Evolutionary conservation across 139 green algal species (phyloP), one percentile per base, ranked within the genome.

Genomic region (Chlorella sp.): DNA sequence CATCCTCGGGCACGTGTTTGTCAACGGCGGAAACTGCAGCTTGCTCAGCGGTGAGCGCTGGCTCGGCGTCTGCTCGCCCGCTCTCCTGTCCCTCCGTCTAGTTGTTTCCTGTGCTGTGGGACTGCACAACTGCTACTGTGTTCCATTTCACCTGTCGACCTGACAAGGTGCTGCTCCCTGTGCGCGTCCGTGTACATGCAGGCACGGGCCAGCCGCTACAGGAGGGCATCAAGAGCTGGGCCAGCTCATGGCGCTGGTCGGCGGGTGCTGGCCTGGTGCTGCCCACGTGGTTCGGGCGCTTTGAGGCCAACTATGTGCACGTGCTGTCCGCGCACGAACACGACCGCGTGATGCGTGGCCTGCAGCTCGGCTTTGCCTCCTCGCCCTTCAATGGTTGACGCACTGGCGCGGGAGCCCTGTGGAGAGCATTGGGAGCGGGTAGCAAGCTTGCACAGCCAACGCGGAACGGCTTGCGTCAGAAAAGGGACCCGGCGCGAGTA

Each of bases 1-100:
- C 55, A 71, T 91, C 10, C 74, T 91, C n/a, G 89, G 84, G 36
- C 90, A 95, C 55, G 69, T 85, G 4, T 95, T 95, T 74, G 49
- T 90, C 3, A 93, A 95, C 61, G 86, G 82, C 10, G 90, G 90
- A 31, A 94, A 76, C 72, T 61, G 83, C 24, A n/a, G n/a, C n/a
- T n/a, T n/a, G n/a, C n/a, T n/a, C n/a, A n/a, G n/a, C n/a, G n/a
- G n/a, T n/a, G n/a, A n/a, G n/a, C n/a, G n/a, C n/a, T n/a, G n/a
- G n/a, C n/a, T n/a, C n/a, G n/a, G n/a, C n/a, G n/a, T n/a, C n/a
- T n/a, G n/a, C n/a, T n/a, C n/a, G n/a, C n/a, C n/a, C n/a, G n/a
- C n/a, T n/a, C n/a, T n/a, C n/a, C n/a, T n/a, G n/a, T n/a, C n/a
- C n/a, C n/a, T n/a, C n/a, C n/a, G n/a, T n/a, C n/a, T n/a, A n/a